phyloP scores from a whole-genome alignment of 1,284 basidiomycete species.

The Melampsora abietis-canadensis region DNA sequence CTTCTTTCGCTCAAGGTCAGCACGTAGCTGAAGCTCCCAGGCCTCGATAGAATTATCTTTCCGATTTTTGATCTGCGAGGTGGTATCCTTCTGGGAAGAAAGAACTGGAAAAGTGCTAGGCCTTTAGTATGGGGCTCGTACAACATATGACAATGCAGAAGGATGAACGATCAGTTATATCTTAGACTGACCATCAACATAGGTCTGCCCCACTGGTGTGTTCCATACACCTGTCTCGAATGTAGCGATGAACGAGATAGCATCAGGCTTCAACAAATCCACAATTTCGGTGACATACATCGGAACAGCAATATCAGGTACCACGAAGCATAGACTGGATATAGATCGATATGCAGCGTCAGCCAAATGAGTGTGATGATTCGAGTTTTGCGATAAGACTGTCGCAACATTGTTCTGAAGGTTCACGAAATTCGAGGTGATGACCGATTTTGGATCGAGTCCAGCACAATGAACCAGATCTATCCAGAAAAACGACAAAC shows the following conservation, averaged over 20 bases:
- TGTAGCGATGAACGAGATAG: slow-evolving; percentile 65
- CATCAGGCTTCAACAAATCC: slow-evolving; percentile 62
- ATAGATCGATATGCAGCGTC: slow-evolving; percentile 69
- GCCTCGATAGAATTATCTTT: slow-evolving; percentile 81
- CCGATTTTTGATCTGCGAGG: slow-evolving; percentile 59
- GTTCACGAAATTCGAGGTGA: slow-evolving; percentile 63
- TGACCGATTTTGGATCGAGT: slow-evolving; percentile 59
- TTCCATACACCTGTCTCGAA: slow-evolving; percentile 77
- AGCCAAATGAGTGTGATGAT: slow-evolving; percentile 2
- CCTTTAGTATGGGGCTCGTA: slow-evolving; percentile 50
- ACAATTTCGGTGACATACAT: slow-evolving; percentile 66
- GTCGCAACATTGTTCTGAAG: slow-evolving; percentile 68
- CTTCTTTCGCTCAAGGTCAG: slow-evolving; percentile 70
- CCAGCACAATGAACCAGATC: slow-evolving; percentile 49
- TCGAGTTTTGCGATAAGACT: not conserved
- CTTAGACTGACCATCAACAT: slow-evolving; percentile 60
- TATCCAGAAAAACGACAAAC: slow-evolving; percentile 32
- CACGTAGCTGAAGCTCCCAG: slow-evolving; percentile 90
- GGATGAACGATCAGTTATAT: slow-evolving; percentile 56
- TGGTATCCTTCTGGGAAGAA: slow-evolving; percentile 19
- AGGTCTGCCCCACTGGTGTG: slow-evolving; percentile 73
- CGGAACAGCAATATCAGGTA: slow-evolving; percentile 66
- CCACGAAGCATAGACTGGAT: slow-evolving; percentile 73
- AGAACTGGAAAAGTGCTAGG: slow-evolving; percentile 6
- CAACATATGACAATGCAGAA: slow-evolving; percentile 59